Evolutionary conservation across 225 moss, liverwort and hornwort genomes (phyloP), one percentile per base, ranked within the genome.

Genomic region (Sphagnum contortum): DNA sequence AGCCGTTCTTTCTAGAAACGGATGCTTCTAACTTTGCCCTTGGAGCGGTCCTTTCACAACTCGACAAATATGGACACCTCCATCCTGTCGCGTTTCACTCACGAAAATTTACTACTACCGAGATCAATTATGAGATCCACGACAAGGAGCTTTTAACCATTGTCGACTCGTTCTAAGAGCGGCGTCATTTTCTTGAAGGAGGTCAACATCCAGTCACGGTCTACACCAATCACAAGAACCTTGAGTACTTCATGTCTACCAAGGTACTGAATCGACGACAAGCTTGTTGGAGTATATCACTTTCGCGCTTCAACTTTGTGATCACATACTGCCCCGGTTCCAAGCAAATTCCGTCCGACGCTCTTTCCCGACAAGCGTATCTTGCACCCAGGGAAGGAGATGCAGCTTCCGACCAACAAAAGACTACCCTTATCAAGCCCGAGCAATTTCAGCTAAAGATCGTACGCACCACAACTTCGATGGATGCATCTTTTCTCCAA

Each of bases 91-190:
- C 44, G 8, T 68, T 45, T 48, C 13, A 67, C 2, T 13, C 44
- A 8, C 3, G 56, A 44, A 67, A 67, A 55, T 59, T 68, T 7
- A 29, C 64, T 1, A 3, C 9, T 50, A 14, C 55, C 3, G 12
- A 63, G 48, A 50, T 29, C 44, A 53, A 70, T 56, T 63, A 53
- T 9, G 14, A 60, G 12, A 58, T 66, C 11, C n/a, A 60, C 11
- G 61, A 73, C 2, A 67, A 73, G 44, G 53, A 73, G 56, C n/a
- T 67, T 0, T 12, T 68, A 12, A 60, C 73, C 5, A 62, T 73
- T 4, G 47, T 61, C 1, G 13, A 61, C 10, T 29, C 67, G 4
- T 62, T 68, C 10, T 0, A 49, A 49, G 12, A 61, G 55, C 67
- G 67, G 52, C 48, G n/a, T 7, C 7, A 62, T 45, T 66, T 57